Conservation (phyloP, 2,329 filamentous ascomycete genomes). For the Bipolaris cookei region DNA sequence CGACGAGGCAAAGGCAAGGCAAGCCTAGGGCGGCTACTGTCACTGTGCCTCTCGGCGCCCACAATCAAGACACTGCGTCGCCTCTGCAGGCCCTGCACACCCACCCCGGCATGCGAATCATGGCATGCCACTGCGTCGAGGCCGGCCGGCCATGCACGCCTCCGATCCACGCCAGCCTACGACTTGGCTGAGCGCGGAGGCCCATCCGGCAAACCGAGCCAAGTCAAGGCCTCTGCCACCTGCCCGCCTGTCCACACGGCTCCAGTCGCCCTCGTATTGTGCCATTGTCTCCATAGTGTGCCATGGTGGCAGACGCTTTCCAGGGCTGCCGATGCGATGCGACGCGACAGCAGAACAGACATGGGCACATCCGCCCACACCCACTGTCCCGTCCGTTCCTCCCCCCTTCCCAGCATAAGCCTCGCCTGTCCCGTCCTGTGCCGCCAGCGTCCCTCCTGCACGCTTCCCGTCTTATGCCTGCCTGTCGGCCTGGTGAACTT, state of each 20-base stretch:
- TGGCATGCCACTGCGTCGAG: conserved; percentile 27
- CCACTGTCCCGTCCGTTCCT: conserved; percentile 14
- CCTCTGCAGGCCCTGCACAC: conserved; percentile 23
- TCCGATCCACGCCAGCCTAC: conserved; percentile 20
- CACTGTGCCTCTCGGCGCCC: conserved; percentile 33
- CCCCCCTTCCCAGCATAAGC: conserved; percentile 10
- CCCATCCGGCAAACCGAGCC: conserved; percentile 28
- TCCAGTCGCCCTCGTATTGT: conserved; percentile 24
- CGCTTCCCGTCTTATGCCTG: conserved; percentile 15
- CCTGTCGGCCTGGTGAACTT: conserved; percentile 28
- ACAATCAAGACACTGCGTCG: conserved; percentile 36
- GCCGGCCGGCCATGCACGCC: conserved; percentile 28
- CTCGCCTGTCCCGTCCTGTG: conserved; percentile 2
- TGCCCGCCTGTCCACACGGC: conserved; percentile 27
- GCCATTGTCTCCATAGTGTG: neutral
- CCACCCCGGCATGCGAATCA: conserved; percentile 29
- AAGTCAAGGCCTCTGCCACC: conserved; percentile 19
- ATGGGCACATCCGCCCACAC: neutral
- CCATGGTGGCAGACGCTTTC: conserved; percentile 4
- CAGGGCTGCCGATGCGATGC: conserved; percentile 22
- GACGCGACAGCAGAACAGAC: neutral
- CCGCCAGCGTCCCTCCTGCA: conserved; percentile 10
- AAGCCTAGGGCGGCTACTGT: conserved; percentile 27
- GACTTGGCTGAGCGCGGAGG: conserved; percentile 21
- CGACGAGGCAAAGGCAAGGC: neutral